A percentile compares a stretch with the other conserved stretches of the same genome.
Evolutionary conservation across 2,329 filamentous ascomycete species (phyloP).

Genomic region (Akanthomyces dipterigenus): DNA sequence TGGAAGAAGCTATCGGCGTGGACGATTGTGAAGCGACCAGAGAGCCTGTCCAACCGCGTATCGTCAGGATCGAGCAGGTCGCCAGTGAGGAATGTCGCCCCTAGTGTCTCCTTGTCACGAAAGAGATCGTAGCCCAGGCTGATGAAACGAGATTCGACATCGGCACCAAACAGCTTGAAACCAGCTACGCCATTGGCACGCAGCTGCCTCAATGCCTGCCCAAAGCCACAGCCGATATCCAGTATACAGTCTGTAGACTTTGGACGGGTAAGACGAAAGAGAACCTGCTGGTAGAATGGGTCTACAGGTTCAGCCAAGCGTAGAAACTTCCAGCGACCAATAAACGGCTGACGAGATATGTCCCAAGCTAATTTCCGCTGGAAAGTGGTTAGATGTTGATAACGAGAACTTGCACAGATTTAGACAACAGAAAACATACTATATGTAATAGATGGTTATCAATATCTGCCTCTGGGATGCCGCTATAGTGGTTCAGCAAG

Average conservation of each 20-base stretch:
- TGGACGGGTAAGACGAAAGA: slow-evolving; percentile 33
- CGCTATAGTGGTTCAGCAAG: slow-evolving; percentile 33
- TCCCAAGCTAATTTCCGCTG: slow-evolving; percentile 42
- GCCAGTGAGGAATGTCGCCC: slow-evolving; percentile 42
- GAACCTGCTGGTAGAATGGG: slow-evolving; percentile 35
- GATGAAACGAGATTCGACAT: slow-evolving; percentile 44
- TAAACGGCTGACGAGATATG: slow-evolving; percentile 36
- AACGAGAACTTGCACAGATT: background rate
- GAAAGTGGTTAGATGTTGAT: background rate
- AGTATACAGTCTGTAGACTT: slow-evolving; percentile 35
- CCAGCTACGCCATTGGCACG: slow-evolving; percentile 42
- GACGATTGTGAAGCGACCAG: slow-evolving; percentile 39
- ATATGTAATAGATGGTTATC: slow-evolving; percentile 30
- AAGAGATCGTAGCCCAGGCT: slow-evolving; percentile 59
- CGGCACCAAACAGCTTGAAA: slow-evolving; percentile 42
- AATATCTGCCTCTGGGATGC: slow-evolving; percentile 28
- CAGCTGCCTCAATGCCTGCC: slow-evolving; percentile 44
- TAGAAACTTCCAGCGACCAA: slow-evolving; percentile 45
- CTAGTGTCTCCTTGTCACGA: slow-evolving; percentile 44
- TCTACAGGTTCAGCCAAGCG: slow-evolving; percentile 35
- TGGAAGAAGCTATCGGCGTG: slow-evolving; percentile 45
- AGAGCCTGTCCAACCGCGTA: slow-evolving; percentile 25
- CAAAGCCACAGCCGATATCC: slow-evolving; percentile 46
- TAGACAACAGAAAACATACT: slow-evolving; percentile 19
- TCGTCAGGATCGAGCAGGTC: slow-evolving; percentile 41